These are phyloP conservation scores for Daphne laureola DNA, from an alignment of 441 rosid genomes.

Conservation along the genomic window DNA sequence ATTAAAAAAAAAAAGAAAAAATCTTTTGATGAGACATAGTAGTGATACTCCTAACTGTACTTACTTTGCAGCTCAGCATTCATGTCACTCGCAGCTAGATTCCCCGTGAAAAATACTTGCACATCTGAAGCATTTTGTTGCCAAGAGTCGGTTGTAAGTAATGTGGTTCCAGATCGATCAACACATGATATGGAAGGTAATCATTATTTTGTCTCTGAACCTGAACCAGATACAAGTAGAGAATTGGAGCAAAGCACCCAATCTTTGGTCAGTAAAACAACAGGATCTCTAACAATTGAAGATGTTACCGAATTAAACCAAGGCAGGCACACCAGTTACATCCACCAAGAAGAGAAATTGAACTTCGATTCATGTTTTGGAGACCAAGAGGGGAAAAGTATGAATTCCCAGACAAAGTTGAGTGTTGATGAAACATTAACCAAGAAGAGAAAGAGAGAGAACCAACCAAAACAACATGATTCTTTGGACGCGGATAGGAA, in stretches of 20 bases:
- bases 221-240: constrained; percentile 4
- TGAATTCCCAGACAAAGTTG: constrained; percentile 3
- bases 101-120: constrained; percentile 19
- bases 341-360: background rate
- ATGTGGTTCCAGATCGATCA: background rate
- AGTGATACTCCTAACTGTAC: background rate
- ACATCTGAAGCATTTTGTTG: constrained; percentile 9
- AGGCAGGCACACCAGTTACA: background rate
- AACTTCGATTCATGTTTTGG: background rate
- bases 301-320: constrained; percentile 1
- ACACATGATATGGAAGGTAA: constrained; percentile 5
- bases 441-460: background rate
- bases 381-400: constrained; percentile 2
- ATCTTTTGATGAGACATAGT: background rate
- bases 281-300: background rate
- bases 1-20: no score
- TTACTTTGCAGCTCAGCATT: constrained; percentile 39
- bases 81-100: constrained; percentile 46
- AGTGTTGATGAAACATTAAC: constrained; percentile 1
- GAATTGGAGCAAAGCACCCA: background rate
- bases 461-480: constrained; percentile 9
- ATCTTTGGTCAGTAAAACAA: background rate
- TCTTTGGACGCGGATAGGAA: constrained; percentile 7
- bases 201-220: constrained; percentile 18
- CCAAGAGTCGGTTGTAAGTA: constrained; percentile 6